Evolutionary conservation across 2,329 filamentous ascomycete species (phyloP).

Genomic region (Xylariaceae sp.): DNA sequence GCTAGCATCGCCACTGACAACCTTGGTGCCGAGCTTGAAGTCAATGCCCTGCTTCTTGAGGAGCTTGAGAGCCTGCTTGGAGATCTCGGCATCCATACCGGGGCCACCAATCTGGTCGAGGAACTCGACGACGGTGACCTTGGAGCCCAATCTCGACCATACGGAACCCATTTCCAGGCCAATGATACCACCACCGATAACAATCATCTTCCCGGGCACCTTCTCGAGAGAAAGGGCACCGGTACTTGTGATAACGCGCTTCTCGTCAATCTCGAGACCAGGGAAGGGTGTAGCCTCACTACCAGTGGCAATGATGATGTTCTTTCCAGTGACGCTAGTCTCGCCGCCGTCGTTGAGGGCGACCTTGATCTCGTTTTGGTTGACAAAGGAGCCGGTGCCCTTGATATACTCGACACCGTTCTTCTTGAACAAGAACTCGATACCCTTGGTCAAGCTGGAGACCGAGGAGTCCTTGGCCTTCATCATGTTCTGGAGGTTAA

Average conservation of each 20-base stretch:
- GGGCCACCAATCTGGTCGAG: constrained; percentile 93
- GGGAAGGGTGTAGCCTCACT: constrained; percentile 95
- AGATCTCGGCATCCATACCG: constrained; percentile 92
- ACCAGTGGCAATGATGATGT: constrained; percentile 96
- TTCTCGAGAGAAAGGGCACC: constrained; percentile 84
- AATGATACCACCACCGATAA: constrained; percentile 98
- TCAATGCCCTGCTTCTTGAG: constrained; percentile 95
- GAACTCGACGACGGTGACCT: constrained; percentile 97
- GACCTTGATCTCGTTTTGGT: constrained; percentile 88
- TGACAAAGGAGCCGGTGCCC: constrained; percentile 79
- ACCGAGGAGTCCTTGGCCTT: constrained; percentile 97
- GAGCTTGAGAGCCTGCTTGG: constrained; percentile 87
- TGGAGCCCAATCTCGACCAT: constrained; percentile 87
- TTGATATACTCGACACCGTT: constrained; percentile 98
- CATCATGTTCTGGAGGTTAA: constrained; percentile 95
- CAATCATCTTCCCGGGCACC: constrained; percentile 93
- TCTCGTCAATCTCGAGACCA: constrained; percentile 91
- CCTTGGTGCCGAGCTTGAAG: constrained; percentile 98
- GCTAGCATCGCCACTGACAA: constrained; percentile 73
- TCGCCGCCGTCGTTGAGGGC: constrained; percentile 87
- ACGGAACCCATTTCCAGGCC: constrained; percentile 98
- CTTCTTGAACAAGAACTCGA: constrained; percentile 98
- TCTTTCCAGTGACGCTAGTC: constrained; percentile 81
- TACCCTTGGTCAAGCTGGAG: constrained; percentile 82
- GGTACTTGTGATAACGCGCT: constrained; percentile 94